Conservation (phyloP, 805 yeast species). For the Nakazawaea anatomiae region DNA sequence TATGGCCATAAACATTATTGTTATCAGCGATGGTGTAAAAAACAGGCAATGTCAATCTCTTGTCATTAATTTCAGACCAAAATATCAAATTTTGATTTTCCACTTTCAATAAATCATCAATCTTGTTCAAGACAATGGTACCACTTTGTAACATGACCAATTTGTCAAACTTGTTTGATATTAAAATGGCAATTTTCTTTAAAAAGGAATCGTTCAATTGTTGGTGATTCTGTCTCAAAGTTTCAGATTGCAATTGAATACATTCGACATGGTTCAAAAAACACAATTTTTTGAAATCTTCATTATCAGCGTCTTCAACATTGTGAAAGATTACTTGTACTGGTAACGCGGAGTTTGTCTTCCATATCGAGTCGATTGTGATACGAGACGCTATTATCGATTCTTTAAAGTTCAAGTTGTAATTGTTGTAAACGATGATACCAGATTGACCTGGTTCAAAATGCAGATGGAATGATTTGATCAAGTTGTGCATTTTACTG, state of each 20-base stretch:
- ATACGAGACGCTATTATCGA: constrained; percentile 1
- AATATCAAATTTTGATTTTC: constrained; percentile 1
- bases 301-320: not conserved
- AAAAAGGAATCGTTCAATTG: constrained; percentile 2
- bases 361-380: constrained; percentile 6
- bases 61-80: constrained; percentile 4
- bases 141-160: constrained; percentile 2
- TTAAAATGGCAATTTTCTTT: not conserved
- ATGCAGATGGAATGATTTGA: constrained; percentile 2
- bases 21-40: constrained; percentile 2
- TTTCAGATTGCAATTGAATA: not conserved
- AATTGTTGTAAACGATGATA: constrained; percentile 3
- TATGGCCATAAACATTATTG: constrained; percentile 5
- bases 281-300: constrained; percentile 7
- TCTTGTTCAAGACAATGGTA: constrained; percentile 3
- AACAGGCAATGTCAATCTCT: constrained; percentile 7
- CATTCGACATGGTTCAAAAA: constrained; percentile 1
- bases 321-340: constrained; percentile 6
- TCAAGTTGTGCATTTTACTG: constrained; percentile 8
- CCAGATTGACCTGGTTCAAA: not conserved
- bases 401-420: not conserved
- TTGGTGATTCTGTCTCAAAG: not conserved
- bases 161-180: constrained; percentile 5
- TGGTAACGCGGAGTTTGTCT: not conserved
- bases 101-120: not conserved